Evolutionary conservation across 2,329 filamentous ascomycete species (phyloP).

Genomic region (Phaeophleospora eucalypticola): DNA sequence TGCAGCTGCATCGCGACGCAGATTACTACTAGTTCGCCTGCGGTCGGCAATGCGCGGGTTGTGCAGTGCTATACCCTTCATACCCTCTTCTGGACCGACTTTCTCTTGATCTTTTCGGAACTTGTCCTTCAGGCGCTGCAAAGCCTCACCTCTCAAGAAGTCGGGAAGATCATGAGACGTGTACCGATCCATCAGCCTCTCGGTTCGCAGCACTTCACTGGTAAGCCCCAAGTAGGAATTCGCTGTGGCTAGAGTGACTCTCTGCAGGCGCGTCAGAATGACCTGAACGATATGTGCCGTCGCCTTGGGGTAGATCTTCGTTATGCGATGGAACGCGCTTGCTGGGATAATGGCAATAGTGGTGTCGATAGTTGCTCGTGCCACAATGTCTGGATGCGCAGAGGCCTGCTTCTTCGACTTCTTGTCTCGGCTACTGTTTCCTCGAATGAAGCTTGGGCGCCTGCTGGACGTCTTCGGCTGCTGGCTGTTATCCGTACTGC

Average conservation of each 20-base stretch:
- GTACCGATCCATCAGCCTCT: slow-evolving; percentile 89
- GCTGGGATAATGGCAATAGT: slow-evolving; percentile 98
- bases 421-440: slow-evolving; percentile 15
- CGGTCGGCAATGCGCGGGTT: slow-evolving; percentile 66
- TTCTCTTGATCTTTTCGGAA: slow-evolving; percentile 75
- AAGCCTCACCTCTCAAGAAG: slow-evolving; percentile 74
- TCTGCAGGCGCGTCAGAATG: slow-evolving; percentile 86
- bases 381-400: slow-evolving; percentile 93
- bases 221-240: slow-evolving; percentile 92
- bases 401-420: slow-evolving; percentile 56
- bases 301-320: slow-evolving; percentile 90
- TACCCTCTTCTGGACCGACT: slow-evolving; percentile 72
- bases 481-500: slow-evolving; percentile 23
- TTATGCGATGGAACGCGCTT: slow-evolving; percentile 87
- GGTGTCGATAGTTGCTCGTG: slow-evolving; percentile 91
- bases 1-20: slow-evolving; percentile 77
- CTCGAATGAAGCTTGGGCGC: slow-evolving; percentile 24
- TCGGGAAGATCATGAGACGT: slow-evolving; percentile 90
- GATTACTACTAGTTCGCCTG: slow-evolving; percentile 62
- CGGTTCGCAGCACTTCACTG: slow-evolving; percentile 84
- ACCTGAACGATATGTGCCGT: slow-evolving; percentile 97
- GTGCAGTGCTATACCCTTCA: slow-evolving; percentile 92
- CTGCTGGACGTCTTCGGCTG: slow-evolving; percentile 20
- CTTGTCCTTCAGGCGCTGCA: slow-evolving; percentile 86
- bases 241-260: slow-evolving; percentile 90